Evolutionary conservation across 1,284 basidiomycete species (phyloP), one percentile per base, ranked within the genome.

Genomic region (Malassezia obtusa): DNA sequence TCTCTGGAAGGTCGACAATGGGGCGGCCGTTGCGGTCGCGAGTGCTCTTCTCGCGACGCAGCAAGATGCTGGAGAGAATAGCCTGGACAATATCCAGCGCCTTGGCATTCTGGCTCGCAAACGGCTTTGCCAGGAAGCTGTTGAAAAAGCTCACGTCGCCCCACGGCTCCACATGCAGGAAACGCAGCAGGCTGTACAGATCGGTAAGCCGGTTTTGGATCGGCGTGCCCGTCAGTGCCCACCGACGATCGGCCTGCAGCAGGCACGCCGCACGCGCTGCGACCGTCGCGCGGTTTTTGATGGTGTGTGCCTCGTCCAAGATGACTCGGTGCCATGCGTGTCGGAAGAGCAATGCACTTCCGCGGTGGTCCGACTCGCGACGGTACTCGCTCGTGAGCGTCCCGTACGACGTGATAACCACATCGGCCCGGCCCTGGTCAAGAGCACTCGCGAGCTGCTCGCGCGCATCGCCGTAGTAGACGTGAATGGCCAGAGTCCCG

Each of bases 211-310:
- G 71, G 37, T 98, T 98, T 55, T 96, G 89, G 59, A 98, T 96
- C 0, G 92, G 92, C 10, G 92, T 96, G 28, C 89, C 86, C 4
- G 89, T 94, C 12, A 95, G 81, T 4, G 87, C 87, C 92, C 92
- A 98, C 59, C 87, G 80, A 32, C 87, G 79, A 54, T 83, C 79
- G 2, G 86, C 86, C 43, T 80, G 80, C 7, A 98, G 79, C 8
- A 85, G 86, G 70, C 85, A 95, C 44, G 86, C 87, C 1, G 92
- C 89, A 64, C 87, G 88, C 0, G 92, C 88, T 10, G 86, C 87
- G 70, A 88, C 85, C 57, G 90, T 94, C 1, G 81, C 81, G 12
- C 90, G 81, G 32, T 87, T 90, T 75, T 95, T 95, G 78, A 91
- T 94, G 60, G 87, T 84, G 75, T 98, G 92, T 2, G 92, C 92